Evolutionary conservation across 345 rosid species (phyloP).

Genomic region (Eucalyptus cloeziana): DNA sequence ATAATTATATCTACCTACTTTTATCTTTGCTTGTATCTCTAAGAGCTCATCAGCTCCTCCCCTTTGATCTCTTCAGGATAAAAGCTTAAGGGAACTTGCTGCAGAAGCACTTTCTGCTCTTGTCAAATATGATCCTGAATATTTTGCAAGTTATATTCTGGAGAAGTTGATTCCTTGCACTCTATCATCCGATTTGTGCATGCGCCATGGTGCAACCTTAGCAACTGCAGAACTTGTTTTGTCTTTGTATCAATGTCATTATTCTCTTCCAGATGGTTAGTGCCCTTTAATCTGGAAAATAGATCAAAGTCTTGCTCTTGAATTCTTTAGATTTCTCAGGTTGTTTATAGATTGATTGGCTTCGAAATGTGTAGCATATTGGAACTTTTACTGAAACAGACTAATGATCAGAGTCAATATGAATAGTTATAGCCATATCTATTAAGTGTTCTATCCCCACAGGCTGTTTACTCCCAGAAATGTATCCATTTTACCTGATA

Average conservation of each 20-base stretch:
- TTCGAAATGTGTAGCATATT: background rate
- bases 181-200: slow-evolving; percentile 83
- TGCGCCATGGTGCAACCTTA: slow-evolving; percentile 92
- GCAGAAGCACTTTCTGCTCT: slow-evolving; percentile 84
- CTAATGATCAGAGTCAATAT: background rate
- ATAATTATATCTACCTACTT: background rate
- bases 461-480: background rate
- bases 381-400: background rate
- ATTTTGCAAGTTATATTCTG: slow-evolving; percentile 53
- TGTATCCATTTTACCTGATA: background rate
- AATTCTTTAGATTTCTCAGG: background rate
- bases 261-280: slow-evolving; percentile 54
- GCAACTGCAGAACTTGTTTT: slow-evolving; percentile 77
- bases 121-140: slow-evolving; percentile 65
- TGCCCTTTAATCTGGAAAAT: background rate
- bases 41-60: background rate
- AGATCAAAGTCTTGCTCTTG: background rate
- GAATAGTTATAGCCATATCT: background rate
- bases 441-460: background rate
- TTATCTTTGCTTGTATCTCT: background rate
- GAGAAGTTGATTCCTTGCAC: slow-evolving; percentile 71
- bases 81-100: slow-evolving; percentile 87
- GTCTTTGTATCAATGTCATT: slow-evolving; percentile 54
- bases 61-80: slow-evolving; percentile 40
- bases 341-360: background rate